phyloP scores from a whole-genome alignment of 495 filamentous ascomycete genomes.

The Neurospora intermedia region DNA sequence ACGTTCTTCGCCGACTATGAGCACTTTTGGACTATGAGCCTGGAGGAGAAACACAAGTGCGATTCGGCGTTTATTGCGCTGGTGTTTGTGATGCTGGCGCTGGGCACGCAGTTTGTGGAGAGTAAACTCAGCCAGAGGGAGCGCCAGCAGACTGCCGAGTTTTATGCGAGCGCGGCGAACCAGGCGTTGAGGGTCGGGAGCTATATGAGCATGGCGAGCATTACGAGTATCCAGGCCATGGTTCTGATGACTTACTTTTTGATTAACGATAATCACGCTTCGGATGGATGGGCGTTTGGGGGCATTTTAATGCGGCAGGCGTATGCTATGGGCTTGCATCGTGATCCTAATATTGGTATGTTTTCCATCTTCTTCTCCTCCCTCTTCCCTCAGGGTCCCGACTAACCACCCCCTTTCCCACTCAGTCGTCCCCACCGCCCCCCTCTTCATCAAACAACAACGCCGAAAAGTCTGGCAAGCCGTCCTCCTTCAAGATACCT shows the following conservation, averaged over 20 bases:
- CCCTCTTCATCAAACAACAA: constrained; percentile 54
- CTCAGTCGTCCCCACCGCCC: constrained; percentile 44
- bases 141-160: constrained; percentile 59
- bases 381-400: not conserved
- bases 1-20: constrained; percentile 62
- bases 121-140: constrained; percentile 39
- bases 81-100: constrained; percentile 57
- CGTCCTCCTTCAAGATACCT: constrained; percentile 64
- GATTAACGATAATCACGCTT: constrained; percentile 68
- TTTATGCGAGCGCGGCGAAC: constrained; percentile 63
- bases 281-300: constrained; percentile 65
- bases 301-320: constrained; percentile 60
- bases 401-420: not conserved
- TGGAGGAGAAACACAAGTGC: constrained; percentile 35
- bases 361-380: not conserved
- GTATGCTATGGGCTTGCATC: constrained; percentile 65
- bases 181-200: constrained; percentile 52
- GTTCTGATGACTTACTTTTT: constrained; percentile 64
- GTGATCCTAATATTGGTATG: constrained; percentile 56
- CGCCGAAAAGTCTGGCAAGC: constrained; percentile 66
- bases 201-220: constrained; percentile 55
- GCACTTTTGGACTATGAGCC: constrained; percentile 50
- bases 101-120: constrained; percentile 62
- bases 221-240: constrained; percentile 63
- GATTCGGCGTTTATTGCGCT: constrained; percentile 55